These are phyloP conservation scores for Saxophila tyrrhenica DNA, from an alignment of 495 filamentous ascomycete species.

Conservation along the genomic window DNA sequence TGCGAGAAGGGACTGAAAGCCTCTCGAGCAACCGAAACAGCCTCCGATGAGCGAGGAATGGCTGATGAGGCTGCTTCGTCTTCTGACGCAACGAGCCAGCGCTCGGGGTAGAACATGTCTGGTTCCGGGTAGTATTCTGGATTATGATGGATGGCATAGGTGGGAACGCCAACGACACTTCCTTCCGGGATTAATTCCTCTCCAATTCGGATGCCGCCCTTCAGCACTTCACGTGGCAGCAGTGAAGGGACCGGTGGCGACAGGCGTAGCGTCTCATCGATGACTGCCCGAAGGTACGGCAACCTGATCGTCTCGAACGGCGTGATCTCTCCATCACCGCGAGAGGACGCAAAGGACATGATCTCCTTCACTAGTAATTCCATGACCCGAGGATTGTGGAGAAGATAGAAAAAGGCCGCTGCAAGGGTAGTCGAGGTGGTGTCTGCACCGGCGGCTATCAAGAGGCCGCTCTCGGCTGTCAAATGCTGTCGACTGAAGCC, in stretches of 20 bases:
- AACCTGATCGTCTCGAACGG: constrained; percentile 40
- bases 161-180: constrained; percentile 21
- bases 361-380: constrained; percentile 40
- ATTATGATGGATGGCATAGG: constrained; percentile 27
- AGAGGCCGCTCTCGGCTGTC: constrained; percentile 24
- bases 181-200: constrained; percentile 28
- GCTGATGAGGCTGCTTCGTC: background rate
- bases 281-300: constrained; percentile 46
- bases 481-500: constrained; percentile 24
- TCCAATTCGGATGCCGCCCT: constrained; percentile 46
- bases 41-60: background rate
- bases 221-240: constrained; percentile 49
- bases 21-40: constrained; percentile 21
- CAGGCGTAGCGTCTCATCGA: constrained; percentile 58
- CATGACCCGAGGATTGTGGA: constrained; percentile 37
- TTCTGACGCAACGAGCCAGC: constrained; percentile 15
- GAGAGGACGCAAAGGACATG: constrained; percentile 36
- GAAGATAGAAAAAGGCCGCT: constrained; percentile 52
- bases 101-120: constrained; percentile 20
- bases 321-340: constrained; percentile 38
- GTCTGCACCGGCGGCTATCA: constrained; percentile 25
- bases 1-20: constrained; percentile 49
- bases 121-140: constrained; percentile 18
- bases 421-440: constrained; percentile 36
- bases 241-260: constrained; percentile 51